A percentile compares a stretch with the other conserved stretches of the same genome.
Conservation (phyloP, 225 moss, liverwort and hornwort species). For the Pleurozium schreberi region DNA sequence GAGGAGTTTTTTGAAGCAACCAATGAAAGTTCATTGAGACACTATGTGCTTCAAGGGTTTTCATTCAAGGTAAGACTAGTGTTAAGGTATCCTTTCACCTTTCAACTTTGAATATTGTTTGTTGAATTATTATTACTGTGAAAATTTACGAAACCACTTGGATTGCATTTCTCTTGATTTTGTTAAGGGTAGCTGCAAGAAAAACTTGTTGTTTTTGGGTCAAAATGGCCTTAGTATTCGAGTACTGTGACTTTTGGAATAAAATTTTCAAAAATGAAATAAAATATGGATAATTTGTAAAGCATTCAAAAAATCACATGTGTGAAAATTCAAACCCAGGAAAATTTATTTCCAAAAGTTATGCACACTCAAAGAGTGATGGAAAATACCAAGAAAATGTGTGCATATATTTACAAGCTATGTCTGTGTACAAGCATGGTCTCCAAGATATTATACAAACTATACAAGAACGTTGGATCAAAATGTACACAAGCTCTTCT, state of each 20-base stretch:
- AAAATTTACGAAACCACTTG: not conserved
- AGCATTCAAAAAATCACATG: no score
- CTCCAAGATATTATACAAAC: not conserved
- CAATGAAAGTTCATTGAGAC: not conserved
- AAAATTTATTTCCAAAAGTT: no score
- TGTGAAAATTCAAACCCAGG: no score
- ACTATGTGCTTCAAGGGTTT: not conserved
- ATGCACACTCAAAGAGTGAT: no score
- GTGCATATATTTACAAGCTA: not conserved
- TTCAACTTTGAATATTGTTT: not conserved
- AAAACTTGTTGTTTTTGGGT: no score
- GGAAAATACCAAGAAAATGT: no score
- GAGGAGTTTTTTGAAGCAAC: not conserved
- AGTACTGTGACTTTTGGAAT: no score
- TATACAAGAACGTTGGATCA: not conserved
- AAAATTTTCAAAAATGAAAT: no score
- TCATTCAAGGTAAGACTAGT: not conserved
- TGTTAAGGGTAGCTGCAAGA: no score
- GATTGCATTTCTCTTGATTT: not conserved
- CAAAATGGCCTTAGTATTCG: no score
- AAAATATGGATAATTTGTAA: no score
- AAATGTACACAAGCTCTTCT: not conserved
- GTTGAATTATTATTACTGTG: rapidly evolving
- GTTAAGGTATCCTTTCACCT: no score
- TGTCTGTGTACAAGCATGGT: not conserved